Base-by-base conservation (phyloP, 2,329 filamentous ascomycete genomes). In the Neoscytalidium dimidiatum region DNA sequence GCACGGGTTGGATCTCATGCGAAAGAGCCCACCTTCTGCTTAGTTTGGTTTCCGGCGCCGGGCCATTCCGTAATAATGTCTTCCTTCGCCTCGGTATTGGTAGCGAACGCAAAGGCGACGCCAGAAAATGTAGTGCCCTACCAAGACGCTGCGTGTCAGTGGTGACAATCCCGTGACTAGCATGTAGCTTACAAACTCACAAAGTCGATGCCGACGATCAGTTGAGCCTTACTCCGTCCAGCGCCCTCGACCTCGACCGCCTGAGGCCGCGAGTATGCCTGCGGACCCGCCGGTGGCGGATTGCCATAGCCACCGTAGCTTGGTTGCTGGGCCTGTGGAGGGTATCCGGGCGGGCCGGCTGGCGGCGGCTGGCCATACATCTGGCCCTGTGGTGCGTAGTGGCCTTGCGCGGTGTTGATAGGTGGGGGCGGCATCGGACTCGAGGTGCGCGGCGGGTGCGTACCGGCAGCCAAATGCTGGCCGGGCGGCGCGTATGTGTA, bases 21-120 rank as follows among this genome's bases (percentile, higher is more conserved):
- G 9, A 11, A 4, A 7, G 14, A 26, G n/a, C 69, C 66, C 78
- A 96, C 94, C 90, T 99, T 99, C 82, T 99, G 95, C 82, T 98
- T 98, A 58, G 95, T 97, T 78, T 97, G 94, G 64, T 95, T 97
- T 71, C 95, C 95, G 38, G 95, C 94, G 71, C 95, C 95, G 28
- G 95, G 95, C 95, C 95, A 99, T 81, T 99, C 95, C 68, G 94
- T 96, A 73, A 99, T 99, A 73, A 98, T 98, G 78, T 98, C 94
- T 80, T 98, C 95, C 78, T 97, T 96, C 67, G 94, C 93, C 79
- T 97, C 94, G 71, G 94, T 96, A 81, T 97, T 97, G 66, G 94
- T 97, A 67, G 94, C 94, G 80, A 92, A 92, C 48, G 89, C 89
- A 77, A 97, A 99, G 33, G 94, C 94, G 68, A 98, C 94, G 77